Evolutionary conservation across 768 basidiomycete genomes (phyloP).

Genomic region (Cystobasidiopsis lactophilus): DNA sequence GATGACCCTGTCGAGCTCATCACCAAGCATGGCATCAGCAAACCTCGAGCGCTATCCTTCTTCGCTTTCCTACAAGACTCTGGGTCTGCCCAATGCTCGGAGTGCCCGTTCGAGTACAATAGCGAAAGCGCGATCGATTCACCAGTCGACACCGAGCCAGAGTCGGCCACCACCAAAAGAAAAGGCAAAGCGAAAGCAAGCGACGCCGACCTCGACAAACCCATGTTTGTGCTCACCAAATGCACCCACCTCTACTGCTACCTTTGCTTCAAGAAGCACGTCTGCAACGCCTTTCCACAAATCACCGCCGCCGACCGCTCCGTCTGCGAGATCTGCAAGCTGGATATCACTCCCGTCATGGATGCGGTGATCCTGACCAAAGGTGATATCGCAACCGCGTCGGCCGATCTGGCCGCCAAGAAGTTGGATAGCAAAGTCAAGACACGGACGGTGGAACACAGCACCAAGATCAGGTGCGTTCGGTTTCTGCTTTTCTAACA

Average conservation of each 20-base stretch:
- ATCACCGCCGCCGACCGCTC: slow-evolving; percentile 36
- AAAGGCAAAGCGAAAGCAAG: slow-evolving; percentile 17
- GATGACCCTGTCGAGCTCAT: slow-evolving; percentile 62
- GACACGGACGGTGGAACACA: slow-evolving; percentile 19
- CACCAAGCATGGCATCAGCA: slow-evolving; percentile 51
- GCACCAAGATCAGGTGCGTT: slow-evolving; percentile 19
- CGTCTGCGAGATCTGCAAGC: slow-evolving; percentile 58
- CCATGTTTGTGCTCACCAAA: slow-evolving; percentile 49
- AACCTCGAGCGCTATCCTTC: slow-evolving; percentile 49
- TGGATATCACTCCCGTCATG: slow-evolving; percentile 34
- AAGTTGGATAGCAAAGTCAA: slow-evolving; percentile 38
- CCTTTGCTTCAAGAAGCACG: slow-evolving; percentile 56
- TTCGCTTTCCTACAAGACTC: slow-evolving; percentile 69
- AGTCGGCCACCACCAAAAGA: neutral
- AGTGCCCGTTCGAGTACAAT: slow-evolving; percentile 61
- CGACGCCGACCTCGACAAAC: slow-evolving; percentile 6
- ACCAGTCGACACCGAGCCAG: slow-evolving; percentile 8
- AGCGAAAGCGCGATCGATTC: slow-evolving; percentile 17
- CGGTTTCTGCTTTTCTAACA: too few relatives aligned
- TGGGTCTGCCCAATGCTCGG: slow-evolving; percentile 66
- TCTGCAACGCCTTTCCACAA: slow-evolving; percentile 55
- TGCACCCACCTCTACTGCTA: slow-evolving; percentile 89
- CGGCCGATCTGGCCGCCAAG: slow-evolving; percentile 34
- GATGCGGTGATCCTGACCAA: slow-evolving; percentile 69
- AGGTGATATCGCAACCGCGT: slow-evolving; percentile 30